Base-by-base conservation (phyloP, 2,329 filamentous ascomycete genomes). In the Bipolaris oryzae region DNA sequence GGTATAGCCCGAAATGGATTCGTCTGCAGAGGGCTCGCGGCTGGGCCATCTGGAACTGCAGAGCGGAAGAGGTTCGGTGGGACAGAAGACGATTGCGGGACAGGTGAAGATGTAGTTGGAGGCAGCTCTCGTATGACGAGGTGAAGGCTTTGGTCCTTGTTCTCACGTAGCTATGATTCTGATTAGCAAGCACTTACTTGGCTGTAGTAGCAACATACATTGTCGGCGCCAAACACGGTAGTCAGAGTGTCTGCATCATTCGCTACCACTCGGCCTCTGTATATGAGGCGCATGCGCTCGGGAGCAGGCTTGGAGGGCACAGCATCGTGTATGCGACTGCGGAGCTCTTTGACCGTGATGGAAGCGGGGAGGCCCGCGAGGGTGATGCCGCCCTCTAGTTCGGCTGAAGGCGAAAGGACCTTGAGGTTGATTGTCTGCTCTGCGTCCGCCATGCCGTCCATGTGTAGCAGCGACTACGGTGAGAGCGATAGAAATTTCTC, bases 251-350 rank as follows among this genome's bases (percentile, higher is more conserved):
- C 78, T 20, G 75, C 73, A 56, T 83, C 78, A 60, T 82, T 77
- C 6, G 78, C 68, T 6, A 87, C 77, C 25, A 82, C 79, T 53
- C 81, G 78, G 18, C 86, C 86, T 47, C 79, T 76, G 63, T 86
- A 87, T 18, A 88, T 86, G 55, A 88, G 70, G 41, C 84, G 79
- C 74, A 87, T 85, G 41, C 77, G 73, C 39, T 76, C 75, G 5
- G 69, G 62, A 5, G 66, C 60, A 5, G 76, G 76, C 44, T 66
- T 66, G 1, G 70, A 71, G 37, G 82, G 77, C n/a, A 86, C 70
- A 9, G 77, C 72, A 55, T 80, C 67, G 44, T 80, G 77, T 53
- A 88, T 83, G 51, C 76, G 79, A 41, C 76, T 67, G 61, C 84
- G 85, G n/a, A 88, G 74, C 47, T 81, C 76, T 18, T 73, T 78